Base-by-base conservation (phyloP, 2,329 filamentous ascomycete genomes). In the Fusarium compactum region DNA sequence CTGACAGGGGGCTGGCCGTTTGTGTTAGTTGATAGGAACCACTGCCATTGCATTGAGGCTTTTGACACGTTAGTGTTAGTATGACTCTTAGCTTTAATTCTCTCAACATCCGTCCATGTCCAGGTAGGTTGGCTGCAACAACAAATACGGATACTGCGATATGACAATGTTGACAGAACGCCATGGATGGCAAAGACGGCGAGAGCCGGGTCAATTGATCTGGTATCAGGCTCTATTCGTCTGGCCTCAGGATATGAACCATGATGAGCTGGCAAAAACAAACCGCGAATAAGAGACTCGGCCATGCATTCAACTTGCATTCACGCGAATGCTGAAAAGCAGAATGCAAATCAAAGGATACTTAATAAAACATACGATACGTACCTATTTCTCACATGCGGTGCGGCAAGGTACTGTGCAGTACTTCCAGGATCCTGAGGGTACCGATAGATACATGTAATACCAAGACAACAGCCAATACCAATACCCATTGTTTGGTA, bases 401-500 rank as follows among this genome's bases (percentile, higher is more conserved):
- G 27, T 30, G 46, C 66, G 61, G 22, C 12, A 30, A 30, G 29
- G 29, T 30, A 15, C 29, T 30, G 34, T 27, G 43, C 43, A 27
- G 43, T 65, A 70, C 67, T 34, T 50, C 25, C 24, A 47, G 41
- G 63, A 60, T 59, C 67, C 46, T 51, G 52, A 58, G 27, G 58
- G 70, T 74, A 70, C 62, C 50, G 32, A 63, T 70, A n/a, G 32
- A 63, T 70, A n/a, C 32, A 18, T 34, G 32, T 38, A n/a, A 38
- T 38, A n/a, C 59, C 47, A 32, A 65, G 32, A 9, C 32, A 34
- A 18, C 16, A 9, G 32, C 27, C 25, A 50, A 24, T 25, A 71
- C 59, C 50, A 32, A 63, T 71, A 73, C 70, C 71, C 69, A 67
- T 61, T 62, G 57, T 63, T 55, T 47, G 70, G 72, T 72, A 72